Percentiles rank a stretch among this genome's conserved stretches.
Conservation (phyloP, 1,284 basidiomycete genomes). For the Apiotrichum domesticum region DNA sequence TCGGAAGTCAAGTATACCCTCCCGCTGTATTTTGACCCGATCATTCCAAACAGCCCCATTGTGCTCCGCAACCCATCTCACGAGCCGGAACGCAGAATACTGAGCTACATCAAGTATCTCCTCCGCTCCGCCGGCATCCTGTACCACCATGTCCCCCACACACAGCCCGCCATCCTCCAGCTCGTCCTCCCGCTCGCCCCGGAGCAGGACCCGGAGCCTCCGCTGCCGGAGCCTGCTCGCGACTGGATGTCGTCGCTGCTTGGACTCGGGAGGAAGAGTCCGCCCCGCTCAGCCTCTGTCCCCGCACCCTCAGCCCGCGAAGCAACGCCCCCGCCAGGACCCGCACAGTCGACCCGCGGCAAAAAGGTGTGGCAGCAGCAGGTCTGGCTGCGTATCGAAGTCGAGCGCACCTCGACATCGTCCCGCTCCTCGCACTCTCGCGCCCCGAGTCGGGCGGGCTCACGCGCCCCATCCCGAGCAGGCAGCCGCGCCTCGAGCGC, state of each 20-base stretch:
- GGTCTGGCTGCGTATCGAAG: slow-evolving; percentile 16
- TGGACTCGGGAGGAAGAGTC: slow-evolving; percentile 9
- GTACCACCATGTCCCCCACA: slow-evolving; percentile 47
- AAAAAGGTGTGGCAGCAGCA: slow-evolving; percentile 17
- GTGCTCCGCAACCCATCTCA: slow-evolving; percentile 41
- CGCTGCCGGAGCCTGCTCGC: not conserved
- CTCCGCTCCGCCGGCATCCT: slow-evolving; percentile 52
- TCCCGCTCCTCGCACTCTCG: not conserved
- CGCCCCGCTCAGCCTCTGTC: slow-evolving; percentile 21
- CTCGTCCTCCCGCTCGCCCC: slow-evolving; percentile 27
- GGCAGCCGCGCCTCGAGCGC: slow-evolving; percentile 4
- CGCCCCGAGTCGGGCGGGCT: not conserved
- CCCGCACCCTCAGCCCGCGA: slow-evolving; percentile 13
- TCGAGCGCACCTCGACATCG: slow-evolving; percentile 2
- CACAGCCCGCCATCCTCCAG: slow-evolving; percentile 23
- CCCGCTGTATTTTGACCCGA: slow-evolving; percentile 32
- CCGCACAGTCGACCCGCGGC: not conserved
- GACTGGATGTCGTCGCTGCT: slow-evolving; percentile 18
- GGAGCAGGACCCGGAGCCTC: not conserved
- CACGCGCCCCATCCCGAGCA: not conserved
- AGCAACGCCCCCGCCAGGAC: slow-evolving; percentile 3
- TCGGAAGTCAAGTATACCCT: slow-evolving; percentile 50
- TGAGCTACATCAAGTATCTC: slow-evolving; percentile 50
- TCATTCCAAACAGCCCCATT: slow-evolving; percentile 15
- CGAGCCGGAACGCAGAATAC: slow-evolving; percentile 40